Evolutionary conservation across 208 protist species (phyloP), one percentile per base, ranked within the genome.

Genomic region (Crithidia sp.): DNA sequence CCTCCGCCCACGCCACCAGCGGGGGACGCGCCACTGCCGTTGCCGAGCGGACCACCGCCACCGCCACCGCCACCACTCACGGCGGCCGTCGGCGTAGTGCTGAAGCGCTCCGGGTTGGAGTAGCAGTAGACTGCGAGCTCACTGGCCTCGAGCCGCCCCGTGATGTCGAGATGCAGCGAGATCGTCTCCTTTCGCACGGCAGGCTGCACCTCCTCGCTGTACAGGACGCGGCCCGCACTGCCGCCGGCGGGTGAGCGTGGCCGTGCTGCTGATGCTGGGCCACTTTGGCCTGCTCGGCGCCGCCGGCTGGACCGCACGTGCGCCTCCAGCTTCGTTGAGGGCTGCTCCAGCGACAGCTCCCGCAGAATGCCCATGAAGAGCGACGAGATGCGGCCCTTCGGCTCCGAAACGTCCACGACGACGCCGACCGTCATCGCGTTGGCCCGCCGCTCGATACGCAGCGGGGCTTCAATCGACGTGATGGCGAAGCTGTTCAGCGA

Each of bases 361-460:
- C 76, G 85, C 57, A 95, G 70, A 58, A 94, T 85, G 67, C 81
- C 87, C 39, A 94, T 65, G 37, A 92, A 73, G 7, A 79, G 84
- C 49, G 90, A 90, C 0, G 92, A 95, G 17, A 95, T 56, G 37
- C 49, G 67, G 49, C 88, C 71, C n/a, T 81, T 68, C 10, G 90
- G 92, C 28, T 82, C 85, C 19, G 86, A 85, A 45, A 95, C 68
- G 71, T 96, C 92, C 40, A 94, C 59, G 36, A 92, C 74, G 0
- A 86, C 75, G 40, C 79, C 76, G 39, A 96, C 59, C 7, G 61
- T 77, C 16, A 83, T 73, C 3, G 43, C 52, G 59, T 74, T 65
- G 0, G 71, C 60, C 49, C 72, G 61, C 17, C 74, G 76, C 64
- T 78, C 85, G 12, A 96, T 56, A 47, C 84, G 63, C 55, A 96